Conservation (phyloP, 345 rosid species). For the Xanthoceras sorbifolium region DNA sequence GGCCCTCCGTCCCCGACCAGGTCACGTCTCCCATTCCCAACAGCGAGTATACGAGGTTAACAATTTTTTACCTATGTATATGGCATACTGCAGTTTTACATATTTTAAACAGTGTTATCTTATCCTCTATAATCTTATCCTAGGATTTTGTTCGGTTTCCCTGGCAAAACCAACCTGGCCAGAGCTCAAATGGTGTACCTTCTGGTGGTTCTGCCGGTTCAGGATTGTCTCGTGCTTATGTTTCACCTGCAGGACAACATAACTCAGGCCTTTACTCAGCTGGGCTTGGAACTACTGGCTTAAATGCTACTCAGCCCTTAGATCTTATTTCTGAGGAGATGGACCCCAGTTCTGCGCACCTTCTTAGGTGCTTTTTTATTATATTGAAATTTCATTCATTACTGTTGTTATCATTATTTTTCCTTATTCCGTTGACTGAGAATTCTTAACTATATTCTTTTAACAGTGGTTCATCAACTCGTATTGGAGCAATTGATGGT, state of each 20-base stretch:
- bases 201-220: slow-evolving; percentile 48
- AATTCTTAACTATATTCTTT: slow-evolving; percentile 17
- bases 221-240: slow-evolving; percentile 46
- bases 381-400: neutral
- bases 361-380: slow-evolving; percentile 51
- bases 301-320: slow-evolving; percentile 55
- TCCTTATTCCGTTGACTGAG: slow-evolving; percentile 8
- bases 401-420: neutral
- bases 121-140: slow-evolving; percentile 20
- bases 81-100: neutral
- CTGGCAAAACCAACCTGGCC: slow-evolving; percentile 88
- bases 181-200: slow-evolving; percentile 56
- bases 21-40: slow-evolving; percentile 79
- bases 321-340: slow-evolving; percentile 62
- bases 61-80: neutral
- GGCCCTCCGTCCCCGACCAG: slow-evolving; percentile 90
- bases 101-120: neutral
- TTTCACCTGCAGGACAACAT: slow-evolving; percentile 54
- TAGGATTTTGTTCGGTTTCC: slow-evolving; percentile 98
- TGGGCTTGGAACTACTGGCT: slow-evolving; percentile 42
- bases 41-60: slow-evolving; percentile 96
- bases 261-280: slow-evolving; percentile 47
- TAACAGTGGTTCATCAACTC: slow-evolving; percentile 57
- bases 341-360: slow-evolving; percentile 53
- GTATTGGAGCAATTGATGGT: slow-evolving; percentile 51